phyloP scores from a whole-genome alignment of 2,329 filamentous ascomycete species.

The Emergomyces orientalis region DNA sequence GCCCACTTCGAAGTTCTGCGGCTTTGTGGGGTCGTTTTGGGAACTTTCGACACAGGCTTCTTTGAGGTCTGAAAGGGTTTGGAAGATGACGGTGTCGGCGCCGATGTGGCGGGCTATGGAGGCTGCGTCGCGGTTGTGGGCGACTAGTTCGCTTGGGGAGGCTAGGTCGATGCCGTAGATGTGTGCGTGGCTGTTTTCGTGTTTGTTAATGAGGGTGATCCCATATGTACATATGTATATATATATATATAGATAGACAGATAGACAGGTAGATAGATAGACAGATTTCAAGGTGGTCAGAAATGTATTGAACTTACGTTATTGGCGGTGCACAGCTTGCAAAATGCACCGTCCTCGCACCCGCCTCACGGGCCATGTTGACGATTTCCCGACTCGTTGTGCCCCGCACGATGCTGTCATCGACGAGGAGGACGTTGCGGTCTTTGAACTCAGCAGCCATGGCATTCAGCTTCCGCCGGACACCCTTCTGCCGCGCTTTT shows the following conservation, averaged over 20 bases:
- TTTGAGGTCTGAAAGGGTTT: slow-evolving; percentile 69
- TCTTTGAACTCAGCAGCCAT: slow-evolving; percentile 78
- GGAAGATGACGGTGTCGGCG: slow-evolving; percentile 68
- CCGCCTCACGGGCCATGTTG: slow-evolving; percentile 73
- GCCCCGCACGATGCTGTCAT: slow-evolving; percentile 82
- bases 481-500: slow-evolving; percentile 68
- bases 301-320: slow-evolving; percentile 37
- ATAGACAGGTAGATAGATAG: no score
- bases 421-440: slow-evolving; percentile 72
- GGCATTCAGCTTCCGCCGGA: slow-evolving; percentile 79
- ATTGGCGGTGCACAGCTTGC: slow-evolving; percentile 74
- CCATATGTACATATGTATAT: no score
- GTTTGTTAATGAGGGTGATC: not conserved
- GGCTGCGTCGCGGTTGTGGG: slow-evolving; percentile 53
- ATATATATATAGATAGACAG: not conserved
- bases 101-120: slow-evolving; percentile 60
- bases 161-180: slow-evolving; percentile 77
- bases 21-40: slow-evolving; percentile 45
- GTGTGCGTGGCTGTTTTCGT: slow-evolving; percentile 55
- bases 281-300: no score
- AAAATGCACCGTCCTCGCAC: slow-evolving; percentile 73
- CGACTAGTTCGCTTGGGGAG: slow-evolving; percentile 60
- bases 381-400: slow-evolving; percentile 74
- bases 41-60: slow-evolving; percentile 66
- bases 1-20: slow-evolving; percentile 70